Evolutionary conservation across 1,284 basidiomycete genomes (phyloP).

Genomic region (Neolentinus lepideus): DNA sequence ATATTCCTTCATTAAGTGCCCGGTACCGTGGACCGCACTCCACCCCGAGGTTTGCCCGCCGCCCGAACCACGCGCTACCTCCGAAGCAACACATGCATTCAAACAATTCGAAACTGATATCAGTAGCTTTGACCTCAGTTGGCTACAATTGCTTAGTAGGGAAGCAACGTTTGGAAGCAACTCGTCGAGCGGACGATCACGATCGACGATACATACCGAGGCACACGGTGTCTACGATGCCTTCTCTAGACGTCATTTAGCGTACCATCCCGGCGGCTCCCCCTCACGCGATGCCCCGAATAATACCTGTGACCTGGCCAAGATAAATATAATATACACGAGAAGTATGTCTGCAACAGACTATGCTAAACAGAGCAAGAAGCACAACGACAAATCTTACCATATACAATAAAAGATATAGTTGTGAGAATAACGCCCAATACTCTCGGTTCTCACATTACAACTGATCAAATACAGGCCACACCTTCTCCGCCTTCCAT

Average conservation of each 20-base stretch:
- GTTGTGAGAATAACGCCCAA: neutral
- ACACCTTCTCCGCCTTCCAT: conserved; percentile 69
- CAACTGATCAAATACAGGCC: conserved; percentile 47
- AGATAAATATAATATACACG: neutral
- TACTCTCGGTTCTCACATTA: neutral
- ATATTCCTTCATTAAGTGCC: no score
- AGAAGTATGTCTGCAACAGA: neutral
- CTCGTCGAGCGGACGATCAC: neutral
- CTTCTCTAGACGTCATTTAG: neutral
- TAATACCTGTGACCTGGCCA: neutral
- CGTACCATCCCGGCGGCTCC: neutral
- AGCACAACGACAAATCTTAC: neutral
- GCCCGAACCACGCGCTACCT: no score
- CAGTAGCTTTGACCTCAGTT: no score
- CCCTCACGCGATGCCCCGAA: neutral
- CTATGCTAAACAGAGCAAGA: neutral
- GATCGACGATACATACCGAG: neutral
- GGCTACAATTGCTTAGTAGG: no score
- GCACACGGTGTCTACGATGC: neutral
- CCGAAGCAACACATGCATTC: no score
- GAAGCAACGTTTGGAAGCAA: neutral
- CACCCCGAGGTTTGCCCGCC: no score
- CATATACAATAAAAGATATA: neutral
- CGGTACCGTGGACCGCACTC: no score
- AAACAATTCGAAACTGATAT: no score